Conservation (phyloP, 2,329 filamentous ascomycete species). For the Sclerotiophoma versabilis region DNA sequence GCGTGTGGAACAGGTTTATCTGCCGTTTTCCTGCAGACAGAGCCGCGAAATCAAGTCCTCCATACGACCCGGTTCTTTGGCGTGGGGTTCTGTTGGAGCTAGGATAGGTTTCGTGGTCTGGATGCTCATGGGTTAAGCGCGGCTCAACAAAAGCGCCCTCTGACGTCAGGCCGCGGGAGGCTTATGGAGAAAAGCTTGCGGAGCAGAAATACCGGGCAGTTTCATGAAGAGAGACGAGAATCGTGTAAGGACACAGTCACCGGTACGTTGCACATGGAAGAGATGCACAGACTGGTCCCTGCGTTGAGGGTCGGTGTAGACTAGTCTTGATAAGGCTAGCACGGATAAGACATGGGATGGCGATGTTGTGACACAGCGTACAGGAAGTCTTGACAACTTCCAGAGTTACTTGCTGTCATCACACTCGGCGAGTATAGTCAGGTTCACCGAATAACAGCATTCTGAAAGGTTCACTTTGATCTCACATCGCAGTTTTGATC, state of each 20-base stretch:
- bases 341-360: background rate
- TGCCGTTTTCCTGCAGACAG: slow-evolving; percentile 5
- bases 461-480: background rate
- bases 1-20: slow-evolving; percentile 14
- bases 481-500: background rate
- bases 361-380: background rate
- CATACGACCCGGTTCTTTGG: background rate
- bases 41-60: slow-evolving; percentile 10
- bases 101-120: slow-evolving; percentile 12
- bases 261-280: background rate
- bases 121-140: slow-evolving; percentile 13
- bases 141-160: slow-evolving; percentile 32
- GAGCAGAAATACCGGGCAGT: background rate
- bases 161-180: slow-evolving; percentile 34
- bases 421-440: background rate
- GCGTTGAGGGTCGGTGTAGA: background rate
- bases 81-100: no score
- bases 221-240: background rate
- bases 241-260: background rate
- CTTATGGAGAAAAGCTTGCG: background rate
- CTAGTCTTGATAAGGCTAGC: slow-evolving; percentile 4
- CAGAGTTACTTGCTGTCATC: background rate
- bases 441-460: no score
- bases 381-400: background rate
- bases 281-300: background rate